These are phyloP conservation scores for Starmerella apis DNA, from an alignment of 805 yeast genomes.

Conservation along the genomic window DNA sequence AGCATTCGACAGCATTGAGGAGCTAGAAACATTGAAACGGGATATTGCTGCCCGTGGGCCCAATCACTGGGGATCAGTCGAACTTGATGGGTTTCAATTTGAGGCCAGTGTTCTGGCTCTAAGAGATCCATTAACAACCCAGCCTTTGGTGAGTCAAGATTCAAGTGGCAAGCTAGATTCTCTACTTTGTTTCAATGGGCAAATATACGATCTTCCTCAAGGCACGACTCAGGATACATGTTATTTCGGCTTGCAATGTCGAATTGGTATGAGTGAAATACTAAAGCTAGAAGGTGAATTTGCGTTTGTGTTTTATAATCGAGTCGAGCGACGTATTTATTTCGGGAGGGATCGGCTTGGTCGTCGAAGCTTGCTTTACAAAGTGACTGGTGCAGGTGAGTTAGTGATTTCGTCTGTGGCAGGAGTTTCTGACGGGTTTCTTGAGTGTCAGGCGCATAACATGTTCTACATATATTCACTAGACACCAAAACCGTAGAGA, in stretches of 20 bases:
- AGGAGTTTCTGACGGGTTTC: conserved; percentile 12
- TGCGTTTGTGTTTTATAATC: conserved; percentile 47
- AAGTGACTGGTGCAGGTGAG: conserved; percentile 21
- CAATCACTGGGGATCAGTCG: conserved; percentile 19
- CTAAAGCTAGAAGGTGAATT: conserved; percentile 63
- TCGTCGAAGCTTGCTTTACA: conserved; percentile 59
- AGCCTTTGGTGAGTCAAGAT: conserved; percentile 43
- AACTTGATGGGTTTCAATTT: conserved; percentile 4
- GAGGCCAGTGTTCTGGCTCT: conserved; percentile 59
- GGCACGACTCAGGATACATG: conserved; percentile 52
- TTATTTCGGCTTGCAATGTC: conserved; percentile 31
- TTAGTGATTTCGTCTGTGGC: conserved; percentile 18
- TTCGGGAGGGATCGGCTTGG: conserved; percentile 85
- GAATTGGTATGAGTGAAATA: conserved; percentile 31
- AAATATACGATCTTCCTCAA: conserved; percentile 50
- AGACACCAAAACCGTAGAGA: neutral
- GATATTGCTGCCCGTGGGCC: conserved; percentile 28
- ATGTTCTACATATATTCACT: conserved; percentile 12
- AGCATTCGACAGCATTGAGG: neutral
- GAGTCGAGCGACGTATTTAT: conserved; percentile 34
- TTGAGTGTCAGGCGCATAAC: conserved; percentile 25
- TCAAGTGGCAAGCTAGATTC: conserved; percentile 9
- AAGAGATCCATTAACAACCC: conserved; percentile 66
- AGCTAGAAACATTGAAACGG: neutral
- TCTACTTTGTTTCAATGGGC: conserved; percentile 80